Percentiles rank a stretch among this genome's conserved stretches.
These are phyloP conservation scores for Neoboletus brunneissimus DNA, from an alignment of 768 basidiomycete species.

Conservation along the genomic window DNA sequence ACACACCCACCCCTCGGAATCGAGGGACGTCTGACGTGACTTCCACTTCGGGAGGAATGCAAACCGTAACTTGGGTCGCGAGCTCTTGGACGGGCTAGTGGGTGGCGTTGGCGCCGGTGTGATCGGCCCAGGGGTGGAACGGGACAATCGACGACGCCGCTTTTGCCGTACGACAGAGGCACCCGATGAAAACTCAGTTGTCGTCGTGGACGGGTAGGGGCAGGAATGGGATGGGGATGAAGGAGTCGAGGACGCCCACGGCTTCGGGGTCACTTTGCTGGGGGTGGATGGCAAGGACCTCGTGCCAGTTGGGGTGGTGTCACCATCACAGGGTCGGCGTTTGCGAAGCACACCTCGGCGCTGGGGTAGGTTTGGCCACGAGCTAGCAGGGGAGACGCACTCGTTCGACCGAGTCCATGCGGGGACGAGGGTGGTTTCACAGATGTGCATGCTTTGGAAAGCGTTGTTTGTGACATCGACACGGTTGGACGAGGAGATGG, in stretches of 20 bases:
- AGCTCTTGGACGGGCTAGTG: conserved; percentile 14
- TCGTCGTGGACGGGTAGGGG: background rate
- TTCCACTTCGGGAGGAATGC: conserved; percentile 19
- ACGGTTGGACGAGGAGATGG: conserved; percentile 34
- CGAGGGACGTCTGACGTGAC: conserved; percentile 8
- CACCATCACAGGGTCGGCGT: conserved; percentile 21
- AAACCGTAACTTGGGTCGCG: conserved; percentile 15
- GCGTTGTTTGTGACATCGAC: conserved; percentile 14
- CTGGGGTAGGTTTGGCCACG: conserved; percentile 24
- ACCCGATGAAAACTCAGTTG: background rate
- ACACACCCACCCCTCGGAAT: conserved; percentile 30
- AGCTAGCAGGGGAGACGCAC: conserved; percentile 14
- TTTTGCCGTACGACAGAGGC: background rate
- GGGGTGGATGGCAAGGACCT: conserved; percentile 14
- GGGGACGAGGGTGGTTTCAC: conserved; percentile 3
- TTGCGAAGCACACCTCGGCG: conserved; percentile 31
- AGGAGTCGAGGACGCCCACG: conserved; percentile 1
- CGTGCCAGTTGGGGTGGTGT: background rate
- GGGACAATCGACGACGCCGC: conserved; percentile 10
- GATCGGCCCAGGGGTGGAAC: background rate
- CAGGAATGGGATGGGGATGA: conserved; percentile 10
- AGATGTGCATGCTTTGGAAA: background rate
- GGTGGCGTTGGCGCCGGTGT: conserved; percentile 4
- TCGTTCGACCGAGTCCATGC: background rate
- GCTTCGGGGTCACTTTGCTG: background rate